phyloP scores from a whole-genome alignment of 371 early-diverging fungal species.

The Rhizoclosmatium hyalinum region DNA sequence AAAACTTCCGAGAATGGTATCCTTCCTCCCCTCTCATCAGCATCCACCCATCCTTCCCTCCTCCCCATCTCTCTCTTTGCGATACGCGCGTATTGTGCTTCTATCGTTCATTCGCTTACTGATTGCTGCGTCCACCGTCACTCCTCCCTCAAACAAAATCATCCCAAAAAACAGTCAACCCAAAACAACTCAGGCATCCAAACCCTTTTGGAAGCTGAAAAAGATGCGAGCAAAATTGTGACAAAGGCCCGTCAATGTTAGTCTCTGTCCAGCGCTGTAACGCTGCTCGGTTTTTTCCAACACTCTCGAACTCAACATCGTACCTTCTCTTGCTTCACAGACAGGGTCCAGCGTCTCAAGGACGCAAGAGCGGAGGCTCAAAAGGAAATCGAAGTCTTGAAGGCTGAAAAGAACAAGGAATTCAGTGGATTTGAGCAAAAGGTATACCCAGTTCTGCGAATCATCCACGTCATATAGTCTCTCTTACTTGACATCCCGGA shows the following conservation, averaged over 20 bases:
- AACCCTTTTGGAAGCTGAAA: conserved; percentile 67
- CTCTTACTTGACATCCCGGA: too few species aligned
- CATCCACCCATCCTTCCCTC: neutral
- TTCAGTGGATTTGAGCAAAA: conserved; percentile 81
- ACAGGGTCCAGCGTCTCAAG: conserved; percentile 90
- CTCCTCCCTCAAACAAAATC: neutral
- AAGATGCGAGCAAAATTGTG: conserved; percentile 84
- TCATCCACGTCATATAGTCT: too few species aligned
- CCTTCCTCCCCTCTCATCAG: neutral
- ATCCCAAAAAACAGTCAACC: neutral
- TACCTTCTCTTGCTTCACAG: conserved; percentile 50
- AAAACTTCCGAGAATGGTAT: neutral
- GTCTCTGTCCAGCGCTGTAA: neutral
- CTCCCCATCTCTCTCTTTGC: neutral
- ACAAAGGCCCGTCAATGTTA: conserved; percentile 91
- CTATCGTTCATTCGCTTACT: too few species aligned
- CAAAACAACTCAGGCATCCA: conserved; percentile 54
- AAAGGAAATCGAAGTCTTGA: conserved; percentile 89
- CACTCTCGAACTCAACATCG: neutral
- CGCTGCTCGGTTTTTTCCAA: neutral
- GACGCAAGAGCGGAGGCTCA: conserved; percentile 93
- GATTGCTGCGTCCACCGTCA: neutral
- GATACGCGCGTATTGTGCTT: too few species aligned
- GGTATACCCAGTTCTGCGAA: conserved; percentile 49
- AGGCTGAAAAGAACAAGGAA: conserved; percentile 83